Conservation (phyloP, 148 eudicot genomes). For the Rhododendron molle region DNA sequence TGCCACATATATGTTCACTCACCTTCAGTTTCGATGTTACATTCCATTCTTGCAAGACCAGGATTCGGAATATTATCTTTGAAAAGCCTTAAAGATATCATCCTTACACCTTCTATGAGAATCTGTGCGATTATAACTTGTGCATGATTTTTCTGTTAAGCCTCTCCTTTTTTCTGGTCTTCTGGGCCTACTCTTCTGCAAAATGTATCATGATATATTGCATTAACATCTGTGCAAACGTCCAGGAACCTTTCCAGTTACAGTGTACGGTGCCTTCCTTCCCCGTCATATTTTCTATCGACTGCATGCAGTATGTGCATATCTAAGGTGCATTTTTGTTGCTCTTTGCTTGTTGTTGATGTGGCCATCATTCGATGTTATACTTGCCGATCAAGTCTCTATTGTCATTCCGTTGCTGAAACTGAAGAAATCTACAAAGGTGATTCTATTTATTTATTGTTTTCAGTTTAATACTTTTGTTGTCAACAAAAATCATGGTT, state of each 20-base stretch:
- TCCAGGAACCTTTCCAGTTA: slow-evolving; percentile 76
- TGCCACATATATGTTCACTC: background rate
- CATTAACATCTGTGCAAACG: background rate
- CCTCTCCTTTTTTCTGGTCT: background rate
- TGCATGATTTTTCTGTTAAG: background rate
- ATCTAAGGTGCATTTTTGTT: slow-evolving; percentile 81
- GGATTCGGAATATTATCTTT: background rate
- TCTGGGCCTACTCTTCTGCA: background rate
- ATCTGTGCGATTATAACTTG: background rate
- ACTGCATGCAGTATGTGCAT: slow-evolving; percentile 95
- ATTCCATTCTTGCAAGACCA: background rate
- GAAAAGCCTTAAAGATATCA: no score
- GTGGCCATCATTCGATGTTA: slow-evolving; percentile 83
- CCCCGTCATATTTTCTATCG: slow-evolving; percentile 84
- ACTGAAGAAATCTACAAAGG: slow-evolving; percentile 67
- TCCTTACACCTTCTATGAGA: background rate
- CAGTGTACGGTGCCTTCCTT: slow-evolving; percentile 83
- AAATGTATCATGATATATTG: background rate
- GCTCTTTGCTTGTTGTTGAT: slow-evolving; percentile 68
- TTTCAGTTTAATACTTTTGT: background rate
- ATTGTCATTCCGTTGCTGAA: slow-evolving; percentile 74
- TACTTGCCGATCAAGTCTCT: slow-evolving; percentile 92
- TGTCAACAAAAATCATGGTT: background rate
- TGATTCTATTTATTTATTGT: slow-evolving; percentile 10
- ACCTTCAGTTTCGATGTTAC: background rate